Percentiles rank a stretch among this genome's conserved stretches.
phyloP scores from a whole-genome alignment of 345 rosid genomes.

The Microcos paniculata region DNA sequence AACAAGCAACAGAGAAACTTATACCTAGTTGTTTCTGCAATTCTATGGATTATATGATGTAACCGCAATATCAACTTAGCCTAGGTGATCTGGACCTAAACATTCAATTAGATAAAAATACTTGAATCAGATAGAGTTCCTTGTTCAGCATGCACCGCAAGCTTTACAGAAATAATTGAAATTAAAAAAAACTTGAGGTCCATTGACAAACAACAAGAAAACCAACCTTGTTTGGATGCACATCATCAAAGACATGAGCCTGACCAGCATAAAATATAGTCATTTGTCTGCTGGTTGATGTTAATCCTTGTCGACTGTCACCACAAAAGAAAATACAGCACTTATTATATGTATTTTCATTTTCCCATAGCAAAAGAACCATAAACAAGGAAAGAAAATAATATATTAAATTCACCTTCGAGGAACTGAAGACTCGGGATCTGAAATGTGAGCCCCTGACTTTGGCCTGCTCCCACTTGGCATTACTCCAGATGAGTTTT shows the following conservation, averaged over 20 bases:
- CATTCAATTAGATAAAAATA: neutral
- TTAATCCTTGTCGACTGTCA: conserved; percentile 54
- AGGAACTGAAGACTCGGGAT: conserved; percentile 58
- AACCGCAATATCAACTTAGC: conserved; percentile 5
- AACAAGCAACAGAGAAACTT: neutral
- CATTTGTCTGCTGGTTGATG: conserved; percentile 71
- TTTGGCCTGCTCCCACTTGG: conserved; percentile 50
- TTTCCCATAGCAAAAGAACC: neutral
- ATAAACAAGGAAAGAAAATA: conserved; percentile 9
- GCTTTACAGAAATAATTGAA: neutral
- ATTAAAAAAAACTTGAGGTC: conserved; percentile 9
- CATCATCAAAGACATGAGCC: conserved; percentile 99
- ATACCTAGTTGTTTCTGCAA: conserved; percentile 4
- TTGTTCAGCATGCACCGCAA: neutral
- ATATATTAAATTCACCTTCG: conserved; percentile 47
- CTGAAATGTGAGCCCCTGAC: conserved; percentile 34
- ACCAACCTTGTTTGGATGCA: conserved; percentile 88
- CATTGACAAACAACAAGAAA: conserved; percentile 4
- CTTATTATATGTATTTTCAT: neutral
- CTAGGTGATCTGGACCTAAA: neutral
- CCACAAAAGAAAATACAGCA: conserved; percentile 13
- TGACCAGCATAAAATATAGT: conserved; percentile 97
- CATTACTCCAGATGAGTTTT: conserved; percentile 33
- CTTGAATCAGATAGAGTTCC: conserved; percentile 2
- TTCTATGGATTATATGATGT: neutral